Percentiles rank a stretch among this genome's conserved stretches.
phyloP scores from a whole-genome alignment of 169 alveolate genomes.

The Condylostoma magnum region DNA sequence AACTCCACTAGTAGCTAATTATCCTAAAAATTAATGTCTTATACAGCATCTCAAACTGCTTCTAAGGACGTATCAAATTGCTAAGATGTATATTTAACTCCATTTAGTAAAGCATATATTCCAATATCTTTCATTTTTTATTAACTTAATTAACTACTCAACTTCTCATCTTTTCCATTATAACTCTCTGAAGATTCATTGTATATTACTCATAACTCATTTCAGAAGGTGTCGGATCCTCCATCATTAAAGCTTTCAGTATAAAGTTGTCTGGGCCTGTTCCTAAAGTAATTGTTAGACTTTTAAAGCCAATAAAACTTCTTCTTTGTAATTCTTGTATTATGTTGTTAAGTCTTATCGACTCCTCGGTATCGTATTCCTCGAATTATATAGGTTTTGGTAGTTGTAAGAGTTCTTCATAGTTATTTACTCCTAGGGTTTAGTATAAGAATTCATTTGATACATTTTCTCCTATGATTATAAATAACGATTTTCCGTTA shows the following conservation, averaged over 20 bases:
- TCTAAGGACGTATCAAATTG: no score
- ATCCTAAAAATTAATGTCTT: no score
- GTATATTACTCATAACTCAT: background rate
- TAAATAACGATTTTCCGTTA: slow-evolving; percentile 40
- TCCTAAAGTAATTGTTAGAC: background rate
- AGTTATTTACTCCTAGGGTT: background rate
- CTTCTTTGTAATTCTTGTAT: background rate
- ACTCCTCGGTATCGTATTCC: slow-evolving; percentile 9
- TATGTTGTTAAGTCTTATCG: background rate
- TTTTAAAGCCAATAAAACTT: background rate
- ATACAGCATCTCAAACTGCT: no score
- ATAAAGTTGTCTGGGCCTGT: background rate
- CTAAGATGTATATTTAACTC: no score
- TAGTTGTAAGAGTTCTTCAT: background rate
- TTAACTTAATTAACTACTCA: no score
- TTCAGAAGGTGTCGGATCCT: slow-evolving; percentile 2
- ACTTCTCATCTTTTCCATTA: background rate
- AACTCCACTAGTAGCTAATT: no score
- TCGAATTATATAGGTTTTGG: background rate
- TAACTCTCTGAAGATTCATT: background rate
- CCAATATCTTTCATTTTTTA: no score
- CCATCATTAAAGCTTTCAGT: background rate
- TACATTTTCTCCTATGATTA: slow-evolving; percentile 34
- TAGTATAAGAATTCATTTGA: slow-evolving; percentile 4
- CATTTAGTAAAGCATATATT: no score